Conservation (phyloP, 331 rosid species). For the Acacia concinna region DNA sequence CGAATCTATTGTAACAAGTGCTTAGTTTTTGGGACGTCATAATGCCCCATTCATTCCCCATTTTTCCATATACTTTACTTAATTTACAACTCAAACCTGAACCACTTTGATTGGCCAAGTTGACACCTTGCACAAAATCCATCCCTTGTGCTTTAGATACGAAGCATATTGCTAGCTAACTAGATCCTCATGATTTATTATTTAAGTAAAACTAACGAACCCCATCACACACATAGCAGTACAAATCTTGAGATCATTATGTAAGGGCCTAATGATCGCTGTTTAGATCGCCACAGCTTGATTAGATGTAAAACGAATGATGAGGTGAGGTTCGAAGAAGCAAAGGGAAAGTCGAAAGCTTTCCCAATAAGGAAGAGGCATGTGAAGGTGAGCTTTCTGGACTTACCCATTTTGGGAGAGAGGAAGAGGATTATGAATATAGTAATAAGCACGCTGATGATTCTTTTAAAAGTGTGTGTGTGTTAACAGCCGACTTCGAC, state of each 20-base stretch:
- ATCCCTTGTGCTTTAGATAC: neutral
- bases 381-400: neutral
- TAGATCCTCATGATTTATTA: neutral
- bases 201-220: neutral
- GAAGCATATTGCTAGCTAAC: neutral
- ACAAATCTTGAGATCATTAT: conserved; percentile 1
- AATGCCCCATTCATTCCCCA: conserved; percentile 34
- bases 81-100: neutral
- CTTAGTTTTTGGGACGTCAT: conserved; percentile 34
- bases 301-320: neutral
- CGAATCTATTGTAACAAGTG: conserved; percentile 28
- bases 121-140: neutral
- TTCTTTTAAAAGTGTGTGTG: neutral
- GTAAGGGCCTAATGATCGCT: neutral
- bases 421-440: neutral
- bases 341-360: neutral
- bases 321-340: neutral
- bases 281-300: neutral
- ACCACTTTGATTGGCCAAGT: conserved; percentile 11
- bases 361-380: neutral
- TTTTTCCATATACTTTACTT: neutral
- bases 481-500: neutral
- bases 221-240: neutral
- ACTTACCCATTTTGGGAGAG: neutral
- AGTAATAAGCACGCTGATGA: neutral